These are phyloP conservation scores for Paraurostyla sp. DNA, from an alignment of 73 alveolate genomes.

Conservation along the genomic window DNA sequence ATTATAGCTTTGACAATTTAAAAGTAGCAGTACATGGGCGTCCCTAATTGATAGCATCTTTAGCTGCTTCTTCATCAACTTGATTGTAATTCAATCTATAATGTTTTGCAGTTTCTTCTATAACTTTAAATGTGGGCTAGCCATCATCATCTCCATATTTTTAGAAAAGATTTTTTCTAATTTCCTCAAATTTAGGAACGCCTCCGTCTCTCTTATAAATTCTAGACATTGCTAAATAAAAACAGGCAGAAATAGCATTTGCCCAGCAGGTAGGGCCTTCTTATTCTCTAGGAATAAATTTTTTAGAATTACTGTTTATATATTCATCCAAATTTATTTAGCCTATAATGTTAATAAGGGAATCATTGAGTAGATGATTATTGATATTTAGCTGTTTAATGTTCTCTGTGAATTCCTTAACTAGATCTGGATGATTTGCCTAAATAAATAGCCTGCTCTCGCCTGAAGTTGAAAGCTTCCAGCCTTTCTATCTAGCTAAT, in stretches of 20 bases:
- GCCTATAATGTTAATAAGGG: not conserved
- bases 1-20: not conserved
- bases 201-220: not conserved
- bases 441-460: not conserved
- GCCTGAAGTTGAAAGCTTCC: constrained; percentile 17
- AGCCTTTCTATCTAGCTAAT: not conserved
- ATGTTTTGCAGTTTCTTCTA: not conserved
- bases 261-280: constrained; percentile 12
- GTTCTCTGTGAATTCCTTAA: not conserved
- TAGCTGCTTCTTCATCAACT: not conserved
- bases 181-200: not conserved
- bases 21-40: not conserved
- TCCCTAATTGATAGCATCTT: not conserved
- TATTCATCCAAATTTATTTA: not conserved
- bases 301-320: too few species aligned
- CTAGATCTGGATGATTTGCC: not conserved
- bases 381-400: not conserved
- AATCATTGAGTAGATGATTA: not conserved
- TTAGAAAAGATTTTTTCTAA: not conserved
- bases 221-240: not conserved
- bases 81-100: not conserved
- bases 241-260: not conserved
- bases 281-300: not conserved
- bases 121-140: not conserved
- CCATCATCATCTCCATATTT: not conserved